Evolutionary conservation across 768 basidiomycete genomes (phyloP).

Genomic region (Gloeophyllum trabeum): DNA sequence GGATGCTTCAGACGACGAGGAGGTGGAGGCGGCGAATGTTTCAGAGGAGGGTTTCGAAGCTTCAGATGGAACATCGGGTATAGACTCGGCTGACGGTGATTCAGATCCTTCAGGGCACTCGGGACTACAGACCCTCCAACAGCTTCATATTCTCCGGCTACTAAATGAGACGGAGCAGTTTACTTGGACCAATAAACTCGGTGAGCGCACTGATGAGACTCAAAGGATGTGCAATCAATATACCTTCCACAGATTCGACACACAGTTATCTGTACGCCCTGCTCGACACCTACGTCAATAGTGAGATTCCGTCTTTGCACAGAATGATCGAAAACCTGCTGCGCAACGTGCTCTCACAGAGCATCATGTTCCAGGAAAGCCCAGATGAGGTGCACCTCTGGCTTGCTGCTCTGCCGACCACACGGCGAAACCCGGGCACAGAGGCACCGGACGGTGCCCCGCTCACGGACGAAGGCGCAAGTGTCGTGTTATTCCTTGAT

Average conservation of each 20-base stretch:
- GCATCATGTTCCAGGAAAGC: slow-evolving; percentile 75
- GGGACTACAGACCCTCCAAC: slow-evolving; percentile 45
- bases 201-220: slow-evolving; percentile 23
- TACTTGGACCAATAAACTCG: slow-evolving; percentile 62
- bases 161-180: slow-evolving; percentile 75
- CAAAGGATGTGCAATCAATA: too few species aligned
- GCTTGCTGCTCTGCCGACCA: slow-evolving; percentile 53
- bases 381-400: slow-evolving; percentile 61
- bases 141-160: slow-evolving; percentile 68
- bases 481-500: slow-evolving; percentile 64
- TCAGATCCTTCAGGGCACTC: too few species aligned
- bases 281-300: slow-evolving; percentile 46
- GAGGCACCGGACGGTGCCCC: slow-evolving; percentile 39
- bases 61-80: too few species aligned
- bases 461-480: slow-evolving; percentile 43
- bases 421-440: slow-evolving; percentile 21
- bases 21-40: too few species aligned
- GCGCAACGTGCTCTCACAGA: slow-evolving; percentile 50
- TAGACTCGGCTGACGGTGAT: too few species aligned
- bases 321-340: slow-evolving; percentile 44
- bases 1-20: background rate
- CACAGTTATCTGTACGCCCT: slow-evolving; percentile 68
- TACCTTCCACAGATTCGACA: too few species aligned
- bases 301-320: slow-evolving; percentile 39
- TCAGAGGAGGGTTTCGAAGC: too few species aligned